Conservation (phyloP, 2,329 filamentous ascomycete species). For the Colletotrichum scovillei region DNA sequence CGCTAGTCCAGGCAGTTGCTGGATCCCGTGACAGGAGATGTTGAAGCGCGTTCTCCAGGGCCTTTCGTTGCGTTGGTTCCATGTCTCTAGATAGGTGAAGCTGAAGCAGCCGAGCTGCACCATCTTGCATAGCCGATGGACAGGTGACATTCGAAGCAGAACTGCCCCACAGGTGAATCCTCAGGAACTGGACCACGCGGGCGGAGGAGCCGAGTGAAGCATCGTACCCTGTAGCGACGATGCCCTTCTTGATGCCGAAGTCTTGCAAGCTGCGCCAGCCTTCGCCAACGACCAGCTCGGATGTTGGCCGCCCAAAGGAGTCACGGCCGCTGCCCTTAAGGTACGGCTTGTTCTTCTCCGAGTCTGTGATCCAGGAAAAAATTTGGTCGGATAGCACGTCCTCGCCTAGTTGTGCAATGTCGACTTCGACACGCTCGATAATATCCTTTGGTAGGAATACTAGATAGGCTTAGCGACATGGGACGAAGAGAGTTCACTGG, state of each 20-base stretch:
- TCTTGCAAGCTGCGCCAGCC: constrained; percentile 74
- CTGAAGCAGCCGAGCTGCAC: constrained; percentile 64
- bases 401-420: constrained; percentile 60
- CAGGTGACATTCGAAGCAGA: constrained; percentile 72
- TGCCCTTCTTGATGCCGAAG: constrained; percentile 67
- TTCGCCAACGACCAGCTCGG: constrained; percentile 71
- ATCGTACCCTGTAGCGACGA: constrained; percentile 61
- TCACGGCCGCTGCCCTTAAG: constrained; percentile 67
- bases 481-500: not conserved
- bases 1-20: constrained; percentile 72
- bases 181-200: constrained; percentile 69
- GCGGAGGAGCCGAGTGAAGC: constrained; percentile 60
- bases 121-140: constrained; percentile 75
- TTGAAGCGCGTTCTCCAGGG: constrained; percentile 64
- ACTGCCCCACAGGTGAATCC: constrained; percentile 67
- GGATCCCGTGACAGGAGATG: constrained; percentile 66
- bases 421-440: constrained; percentile 51
- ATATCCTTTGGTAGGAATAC: constrained; percentile 61
- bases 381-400: constrained; percentile 65
- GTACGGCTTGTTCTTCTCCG: constrained; percentile 73
- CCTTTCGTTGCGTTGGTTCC: constrained; percentile 46
- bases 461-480: constrained; percentile 38
- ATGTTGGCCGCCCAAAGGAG: constrained; percentile 69
- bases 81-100: constrained; percentile 50
- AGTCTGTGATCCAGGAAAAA: constrained; percentile 70